Evolutionary conservation across 306 rosid genomes (phyloP).

Genomic region (Crataegus laevigata): DNA sequence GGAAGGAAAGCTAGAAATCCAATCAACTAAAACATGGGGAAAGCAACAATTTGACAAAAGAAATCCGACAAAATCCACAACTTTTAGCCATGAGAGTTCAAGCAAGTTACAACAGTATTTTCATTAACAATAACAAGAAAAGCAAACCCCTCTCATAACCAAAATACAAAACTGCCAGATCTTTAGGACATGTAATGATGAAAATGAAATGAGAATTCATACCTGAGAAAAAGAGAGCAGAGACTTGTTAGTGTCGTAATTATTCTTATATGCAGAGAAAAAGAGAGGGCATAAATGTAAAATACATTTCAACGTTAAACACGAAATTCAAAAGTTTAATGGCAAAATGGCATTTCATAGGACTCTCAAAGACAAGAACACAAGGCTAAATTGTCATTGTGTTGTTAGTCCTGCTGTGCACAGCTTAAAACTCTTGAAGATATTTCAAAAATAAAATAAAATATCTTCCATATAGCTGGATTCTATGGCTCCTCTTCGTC

Average conservation of each 20-base stretch:
- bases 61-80: too few species aligned
- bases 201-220: neutral
- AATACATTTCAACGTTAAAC: neutral
- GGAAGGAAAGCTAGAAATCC: too few species aligned
- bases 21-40: too few species aligned
- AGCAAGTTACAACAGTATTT: too few species aligned
- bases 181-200: neutral
- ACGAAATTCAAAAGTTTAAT: neutral
- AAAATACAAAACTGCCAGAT: neutral
- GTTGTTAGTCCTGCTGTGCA: slow-evolving; percentile 54
- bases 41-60: too few species aligned
- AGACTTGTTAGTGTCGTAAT: too few species aligned
- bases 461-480: slow-evolving; percentile 18
- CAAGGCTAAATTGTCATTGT: slow-evolving; percentile 22
- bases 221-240: neutral
- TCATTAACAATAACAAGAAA: neutral
- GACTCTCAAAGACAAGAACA: slow-evolving; percentile 1
- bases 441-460: neutral
- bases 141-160: neutral
- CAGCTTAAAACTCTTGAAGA: slow-evolving; percentile 13
- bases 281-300: neutral
- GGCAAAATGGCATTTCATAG: neutral
- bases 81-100: too few species aligned
- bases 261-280: too few species aligned
- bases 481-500: slow-evolving; percentile 23